Percentiles rank a stretch among this genome's conserved stretches.
phyloP scores from a whole-genome alignment of 345 rosid genomes.

The Linum lewisii region DNA sequence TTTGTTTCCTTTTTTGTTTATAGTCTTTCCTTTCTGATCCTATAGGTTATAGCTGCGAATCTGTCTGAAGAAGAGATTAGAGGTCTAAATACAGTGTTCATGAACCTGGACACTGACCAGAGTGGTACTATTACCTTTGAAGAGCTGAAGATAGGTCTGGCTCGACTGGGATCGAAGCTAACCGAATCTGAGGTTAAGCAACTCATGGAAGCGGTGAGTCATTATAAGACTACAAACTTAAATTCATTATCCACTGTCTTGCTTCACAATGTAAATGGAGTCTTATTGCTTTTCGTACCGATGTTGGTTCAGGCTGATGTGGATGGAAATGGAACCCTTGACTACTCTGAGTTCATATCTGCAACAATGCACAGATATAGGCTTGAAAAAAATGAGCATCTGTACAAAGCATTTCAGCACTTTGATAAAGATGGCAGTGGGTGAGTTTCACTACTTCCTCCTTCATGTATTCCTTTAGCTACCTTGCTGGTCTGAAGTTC shows the following conservation, averaged over 20 bases:
- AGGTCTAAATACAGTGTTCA: conserved; percentile 32
- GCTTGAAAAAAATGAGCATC: conserved; percentile 27
- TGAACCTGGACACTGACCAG: conserved; percentile 31
- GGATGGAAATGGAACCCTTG: conserved; percentile 33
- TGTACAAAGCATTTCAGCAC: conserved; percentile 25
- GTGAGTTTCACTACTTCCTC: conserved; percentile 8
- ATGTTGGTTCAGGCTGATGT: conserved; percentile 25
- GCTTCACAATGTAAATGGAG: neutral
- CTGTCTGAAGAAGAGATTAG: conserved; percentile 31
- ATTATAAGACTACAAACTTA: neutral
- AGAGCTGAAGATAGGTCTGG: conserved; percentile 31
- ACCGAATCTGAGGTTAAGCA: conserved; percentile 34
- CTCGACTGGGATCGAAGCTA: conserved; percentile 36
- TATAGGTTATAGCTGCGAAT: conserved; percentile 36
- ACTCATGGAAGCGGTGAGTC: conserved; percentile 41
- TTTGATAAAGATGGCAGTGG: conserved; percentile 29
- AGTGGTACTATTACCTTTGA: conserved; percentile 39
- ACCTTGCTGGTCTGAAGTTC: neutral
- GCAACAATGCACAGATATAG: conserved; percentile 32
- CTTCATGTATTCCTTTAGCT: neutral
- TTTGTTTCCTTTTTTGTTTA: neutral
- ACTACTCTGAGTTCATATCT: conserved; percentile 27
- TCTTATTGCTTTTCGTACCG: neutral
- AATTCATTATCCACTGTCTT: neutral
- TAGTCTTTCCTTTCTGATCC: neutral